A percentile compares a stretch with the other conserved stretches of the same genome.
Conservation (phyloP, 179 eudicot genomes). For the Patellifolia procumbens region DNA sequence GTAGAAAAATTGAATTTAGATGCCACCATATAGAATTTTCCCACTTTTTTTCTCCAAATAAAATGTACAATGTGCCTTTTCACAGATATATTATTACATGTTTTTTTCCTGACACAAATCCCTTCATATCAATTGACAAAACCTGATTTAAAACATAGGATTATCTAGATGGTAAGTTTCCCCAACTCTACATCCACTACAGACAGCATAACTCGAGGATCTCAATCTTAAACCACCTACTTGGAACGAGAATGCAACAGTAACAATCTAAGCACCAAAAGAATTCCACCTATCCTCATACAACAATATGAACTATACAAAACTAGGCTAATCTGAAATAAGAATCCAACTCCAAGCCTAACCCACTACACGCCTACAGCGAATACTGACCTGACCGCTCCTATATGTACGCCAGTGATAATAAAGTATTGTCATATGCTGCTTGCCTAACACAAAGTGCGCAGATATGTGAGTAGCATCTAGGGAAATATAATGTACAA, state of each 20-base stretch:
- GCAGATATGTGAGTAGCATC: slow-evolving; percentile 31
- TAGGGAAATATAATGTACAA: slow-evolving; percentile 32
- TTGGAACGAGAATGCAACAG: background rate
- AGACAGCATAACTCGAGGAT: too few relatives aligned
- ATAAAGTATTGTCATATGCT: slow-evolving; percentile 9
- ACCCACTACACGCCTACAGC: background rate
- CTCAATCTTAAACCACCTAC: too few relatives aligned
- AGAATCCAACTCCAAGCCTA: slow-evolving; percentile 5
- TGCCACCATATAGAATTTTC: too few relatives aligned
- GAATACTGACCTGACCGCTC: slow-evolving; percentile 13
- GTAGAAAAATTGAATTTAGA: too few relatives aligned
- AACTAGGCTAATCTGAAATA: slow-evolving; percentile 5
- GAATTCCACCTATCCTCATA: slow-evolving; percentile 25
- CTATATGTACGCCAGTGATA: slow-evolving; percentile 28
- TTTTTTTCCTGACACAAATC: too few relatives aligned
- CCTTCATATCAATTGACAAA: too few relatives aligned
- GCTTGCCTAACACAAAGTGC: slow-evolving; percentile 23
- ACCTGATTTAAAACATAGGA: too few relatives aligned
- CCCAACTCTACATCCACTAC: too few relatives aligned
- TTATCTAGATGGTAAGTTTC: too few relatives aligned
- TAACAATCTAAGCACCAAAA: slow-evolving; percentile 7
- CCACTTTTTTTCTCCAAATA: too few relatives aligned
- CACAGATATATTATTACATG: too few relatives aligned
- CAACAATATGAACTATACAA: slow-evolving; percentile 26
- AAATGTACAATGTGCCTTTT: too few relatives aligned